A percentile compares a stretch with the other conserved stretches of the same genome.
Evolutionary conservation across 805 yeast genomes (phyloP).

Genomic region (Spathaspora girioi): DNA sequence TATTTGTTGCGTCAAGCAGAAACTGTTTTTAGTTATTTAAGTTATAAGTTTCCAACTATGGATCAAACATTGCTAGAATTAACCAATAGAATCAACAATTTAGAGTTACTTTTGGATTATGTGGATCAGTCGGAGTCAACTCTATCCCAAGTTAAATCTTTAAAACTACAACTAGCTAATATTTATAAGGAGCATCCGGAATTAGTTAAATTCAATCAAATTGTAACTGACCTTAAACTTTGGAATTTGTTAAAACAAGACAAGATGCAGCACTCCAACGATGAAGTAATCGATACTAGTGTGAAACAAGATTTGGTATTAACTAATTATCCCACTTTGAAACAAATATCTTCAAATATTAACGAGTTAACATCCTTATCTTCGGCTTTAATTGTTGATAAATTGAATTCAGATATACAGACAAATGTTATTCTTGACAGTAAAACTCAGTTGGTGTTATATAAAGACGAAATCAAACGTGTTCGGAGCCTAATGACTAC

Average conservation of each 20-base stretch:
- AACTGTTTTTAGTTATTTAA: too few species aligned
- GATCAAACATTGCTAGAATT: slow-evolving; percentile 4
- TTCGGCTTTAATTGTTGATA: background rate
- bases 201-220: slow-evolving; percentile 13
- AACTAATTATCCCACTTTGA: background rate
- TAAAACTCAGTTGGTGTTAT: background rate
- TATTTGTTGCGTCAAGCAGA: too few species aligned
- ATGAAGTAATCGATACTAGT: too few species aligned
- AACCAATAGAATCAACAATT: slow-evolving; percentile 1
- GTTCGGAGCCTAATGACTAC: slow-evolving; percentile 13
- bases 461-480: background rate
- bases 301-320: slow-evolving; percentile 1
- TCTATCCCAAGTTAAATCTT: slow-evolving; percentile 10
- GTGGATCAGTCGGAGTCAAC: background rate
- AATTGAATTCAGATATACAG: background rate
- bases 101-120: slow-evolving; percentile 1
- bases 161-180: slow-evolving; percentile 10
- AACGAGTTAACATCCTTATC: background rate
- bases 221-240: slow-evolving; percentile 16
- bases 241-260: slow-evolving; percentile 10
- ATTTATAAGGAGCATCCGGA: slow-evolving; percentile 16
- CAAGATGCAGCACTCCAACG: background rate
- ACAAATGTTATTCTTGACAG: background rate
- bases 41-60: background rate
- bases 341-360: background rate